Conservation (phyloP, 257 asterid genomes). For the Apocynum venetum region DNA sequence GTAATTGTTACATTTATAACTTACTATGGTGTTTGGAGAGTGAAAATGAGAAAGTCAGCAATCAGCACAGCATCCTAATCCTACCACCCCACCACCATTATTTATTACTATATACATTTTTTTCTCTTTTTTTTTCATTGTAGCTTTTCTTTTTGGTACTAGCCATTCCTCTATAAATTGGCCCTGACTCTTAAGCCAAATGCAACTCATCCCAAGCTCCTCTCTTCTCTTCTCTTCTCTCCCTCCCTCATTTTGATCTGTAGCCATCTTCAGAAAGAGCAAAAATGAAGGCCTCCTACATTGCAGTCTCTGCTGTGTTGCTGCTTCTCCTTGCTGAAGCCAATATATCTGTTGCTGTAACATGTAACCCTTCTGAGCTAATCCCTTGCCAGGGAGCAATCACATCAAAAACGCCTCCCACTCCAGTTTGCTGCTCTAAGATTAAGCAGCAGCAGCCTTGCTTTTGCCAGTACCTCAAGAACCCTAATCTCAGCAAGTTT, state of each 20-base stretch:
- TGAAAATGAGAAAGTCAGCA: too few relatives aligned
- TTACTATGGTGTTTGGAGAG: too few relatives aligned
- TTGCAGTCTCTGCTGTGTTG: constrained; percentile 18
- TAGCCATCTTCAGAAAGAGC: neutral
- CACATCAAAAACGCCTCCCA: constrained; percentile 12
- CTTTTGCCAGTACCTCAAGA: constrained; percentile 29
- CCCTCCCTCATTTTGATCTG: neutral
- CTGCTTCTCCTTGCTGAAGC: constrained; percentile 27
- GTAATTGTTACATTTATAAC: too few relatives aligned
- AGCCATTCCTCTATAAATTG: constrained; percentile 8
- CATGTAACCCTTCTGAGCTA: constrained; percentile 28
- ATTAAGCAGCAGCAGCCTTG: constrained; percentile 30
- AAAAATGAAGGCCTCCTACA: constrained; percentile 30
- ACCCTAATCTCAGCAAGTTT: constrained; percentile 20
- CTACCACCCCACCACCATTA: too few relatives aligned
- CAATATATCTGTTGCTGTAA: constrained; percentile 19
- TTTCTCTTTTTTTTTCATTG: neutral
- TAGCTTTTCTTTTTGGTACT: neutral
- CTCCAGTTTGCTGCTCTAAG: constrained; percentile 26
- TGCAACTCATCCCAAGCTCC: neutral
- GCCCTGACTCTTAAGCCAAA: neutral
- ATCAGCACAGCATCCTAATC: too few relatives aligned
- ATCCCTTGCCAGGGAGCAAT: constrained; percentile 25
- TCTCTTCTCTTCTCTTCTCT: neutral
- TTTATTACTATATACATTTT: neutral